Base-by-base conservation (phyloP, 106 monocot genomes). In the Dioscorea dumetorum region DNA sequence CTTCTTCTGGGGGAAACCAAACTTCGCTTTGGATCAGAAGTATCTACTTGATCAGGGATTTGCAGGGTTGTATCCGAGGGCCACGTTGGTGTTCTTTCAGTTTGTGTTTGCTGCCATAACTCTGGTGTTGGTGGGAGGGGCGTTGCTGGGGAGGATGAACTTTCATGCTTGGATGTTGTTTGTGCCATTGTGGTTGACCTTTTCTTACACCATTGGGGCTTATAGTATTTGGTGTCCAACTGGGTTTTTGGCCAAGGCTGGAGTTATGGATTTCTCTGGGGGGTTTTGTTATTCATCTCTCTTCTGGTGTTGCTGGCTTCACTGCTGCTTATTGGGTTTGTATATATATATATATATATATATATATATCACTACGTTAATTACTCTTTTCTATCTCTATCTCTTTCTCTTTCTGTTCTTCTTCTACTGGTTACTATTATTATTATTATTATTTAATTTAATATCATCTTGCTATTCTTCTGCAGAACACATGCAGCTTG, bases 211-310 rank as follows among this genome's bases (percentile, higher is more conserved):
- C 23, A 22, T 76, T 32, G 76, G 69, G 1, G 76, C 76, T 5
- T 76, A 69, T 61, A 76, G 76, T 57, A n/a, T 76, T 21, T 76
- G 76, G 76, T 61, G 69, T 19, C 76, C 76, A 0, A 48, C 54
- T 2, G 76, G 76, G 1, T 76, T 76, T 33, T 49, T 76, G 13
- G 69, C 63, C 61, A 76, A 63, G 34, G 76, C 69, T 33, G 76
- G 76, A 9, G 69, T 76, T 54, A 76, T 76, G 76, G 76, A 70
- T 48, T 76, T 70, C 63, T 67, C 69, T 63, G 76, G 76, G 76
- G 28, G 76, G 76, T 9, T 76, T 62, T 57, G 76, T 76, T 51
- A 76, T 76, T 54, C 76, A 76, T 19, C 76, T 76, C 52, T 62
- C 76, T 14, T 76, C 76, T 0, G 69, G 76, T 4, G 60, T 78